Conservation (phyloP, 768 basidiomycete genomes). For the Xerocomellus chrysenteron region DNA sequence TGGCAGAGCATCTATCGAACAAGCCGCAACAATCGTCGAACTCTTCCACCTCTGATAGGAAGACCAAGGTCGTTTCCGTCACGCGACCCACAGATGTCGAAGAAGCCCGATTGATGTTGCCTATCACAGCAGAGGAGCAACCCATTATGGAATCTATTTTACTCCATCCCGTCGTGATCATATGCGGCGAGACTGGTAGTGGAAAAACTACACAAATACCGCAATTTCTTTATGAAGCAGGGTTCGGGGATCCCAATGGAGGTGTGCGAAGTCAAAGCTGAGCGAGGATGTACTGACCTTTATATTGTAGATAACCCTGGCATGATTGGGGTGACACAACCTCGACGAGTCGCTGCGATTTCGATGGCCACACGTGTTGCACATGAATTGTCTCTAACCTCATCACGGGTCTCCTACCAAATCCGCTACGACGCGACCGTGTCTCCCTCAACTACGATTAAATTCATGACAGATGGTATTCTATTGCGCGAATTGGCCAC, state of each 20-base stretch:
- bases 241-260: constrained; percentile 81
- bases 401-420: constrained; percentile 88
- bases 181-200: constrained; percentile 92
- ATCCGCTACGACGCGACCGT: constrained; percentile 97
- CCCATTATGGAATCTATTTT: constrained; percentile 89
- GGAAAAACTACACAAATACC: constrained; percentile 99
- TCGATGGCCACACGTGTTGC: constrained; percentile 93
- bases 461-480: constrained; percentile 99
- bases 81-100: constrained; percentile 68
- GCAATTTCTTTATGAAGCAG: constrained; percentile 97
- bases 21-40: not conserved
- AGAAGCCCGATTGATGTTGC: constrained; percentile 74
- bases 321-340: constrained; percentile 97
- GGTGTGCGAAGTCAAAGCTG: constrained; percentile 46
- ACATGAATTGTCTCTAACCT: constrained; percentile 84
- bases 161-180: constrained; percentile 72
- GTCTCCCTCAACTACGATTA: constrained; percentile 86
- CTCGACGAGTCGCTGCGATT: constrained; percentile 94
- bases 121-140: constrained; percentile 92
- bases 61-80: constrained; percentile 50
- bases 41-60: constrained; percentile 20
- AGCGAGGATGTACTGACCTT: constrained; percentile 2
- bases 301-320: constrained; percentile 82
- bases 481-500: constrained; percentile 87
- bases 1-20: constrained; percentile 46